These are phyloP conservation scores for Pichia californica DNA, from an alignment of 805 yeast genomes.

Conservation along the genomic window DNA sequence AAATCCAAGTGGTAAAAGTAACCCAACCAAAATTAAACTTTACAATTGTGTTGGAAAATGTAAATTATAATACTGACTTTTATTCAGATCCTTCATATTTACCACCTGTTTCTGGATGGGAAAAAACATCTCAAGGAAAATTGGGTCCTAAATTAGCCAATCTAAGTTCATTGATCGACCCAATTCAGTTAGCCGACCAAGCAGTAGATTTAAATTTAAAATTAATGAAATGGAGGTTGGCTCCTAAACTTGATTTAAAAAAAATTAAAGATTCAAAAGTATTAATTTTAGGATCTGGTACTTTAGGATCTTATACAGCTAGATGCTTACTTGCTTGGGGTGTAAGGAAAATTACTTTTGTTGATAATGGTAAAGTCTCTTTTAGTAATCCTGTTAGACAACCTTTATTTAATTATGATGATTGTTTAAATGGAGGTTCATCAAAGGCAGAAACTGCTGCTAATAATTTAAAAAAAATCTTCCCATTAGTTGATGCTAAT, in stretches of 20 bases:
- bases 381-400: constrained; percentile 95
- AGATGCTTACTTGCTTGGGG: constrained; percentile 94
- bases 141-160: constrained; percentile 81
- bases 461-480: constrained; percentile 57
- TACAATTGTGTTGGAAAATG: constrained; percentile 14
- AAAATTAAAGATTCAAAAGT: constrained; percentile 53
- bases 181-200: constrained; percentile 76
- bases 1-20: constrained; percentile 35
- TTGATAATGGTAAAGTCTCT: constrained; percentile 84
- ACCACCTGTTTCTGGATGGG: constrained; percentile 75
- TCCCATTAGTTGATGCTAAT: constrained; percentile 63
- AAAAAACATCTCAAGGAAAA: constrained; percentile 64
- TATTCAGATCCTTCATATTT: not conserved
- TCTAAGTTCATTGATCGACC: constrained; percentile 74
- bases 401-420: constrained; percentile 76
- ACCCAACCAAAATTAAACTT: constrained; percentile 21
- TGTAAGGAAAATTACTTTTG: constrained; percentile 73
- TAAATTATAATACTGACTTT: constrained; percentile 9
- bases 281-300: constrained; percentile 89
- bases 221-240: constrained; percentile 95
- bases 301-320: constrained; percentile 87
- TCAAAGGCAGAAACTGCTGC: constrained; percentile 81
- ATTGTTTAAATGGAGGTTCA: constrained; percentile 68
- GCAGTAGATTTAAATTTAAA: constrained; percentile 87
- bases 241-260: constrained; percentile 73